phyloP scores from a whole-genome alignment of 179 eudicot species.

The Camellia oleifera region DNA sequence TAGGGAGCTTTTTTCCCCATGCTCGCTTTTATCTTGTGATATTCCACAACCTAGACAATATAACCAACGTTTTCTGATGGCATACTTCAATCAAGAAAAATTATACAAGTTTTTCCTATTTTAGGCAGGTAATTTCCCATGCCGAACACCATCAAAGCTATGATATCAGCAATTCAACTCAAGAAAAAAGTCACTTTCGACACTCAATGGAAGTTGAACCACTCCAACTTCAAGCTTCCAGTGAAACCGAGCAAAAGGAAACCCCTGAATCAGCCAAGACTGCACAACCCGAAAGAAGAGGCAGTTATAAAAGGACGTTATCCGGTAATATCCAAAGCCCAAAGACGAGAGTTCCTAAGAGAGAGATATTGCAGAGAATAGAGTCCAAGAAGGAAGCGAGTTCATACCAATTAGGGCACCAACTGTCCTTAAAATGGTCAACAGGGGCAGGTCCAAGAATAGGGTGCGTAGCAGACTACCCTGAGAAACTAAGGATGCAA shows the following conservation, averaged over 20 bases:
- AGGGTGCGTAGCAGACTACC: slow-evolving; percentile 18
- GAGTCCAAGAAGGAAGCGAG: slow-evolving; percentile 24
- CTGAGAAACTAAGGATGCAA: slow-evolving; percentile 18
- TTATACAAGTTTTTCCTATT: not conserved
- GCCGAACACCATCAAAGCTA: slow-evolving; percentile 24
- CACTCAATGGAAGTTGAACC: slow-evolving; percentile 11
- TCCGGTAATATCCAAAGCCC: slow-evolving; percentile 29
- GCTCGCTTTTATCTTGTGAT: not conserved
- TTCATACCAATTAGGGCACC: slow-evolving; percentile 21
- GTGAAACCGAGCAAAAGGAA: slow-evolving; percentile 10
- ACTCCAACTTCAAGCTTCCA: not conserved
- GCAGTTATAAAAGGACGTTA: slow-evolving; percentile 30
- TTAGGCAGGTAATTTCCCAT: slow-evolving; percentile 1
- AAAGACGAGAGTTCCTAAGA: slow-evolving; percentile 11
- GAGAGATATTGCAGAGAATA: slow-evolving; percentile 18
- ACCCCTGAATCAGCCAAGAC: slow-evolving; percentile 7
- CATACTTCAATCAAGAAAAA: slow-evolving; percentile 7
- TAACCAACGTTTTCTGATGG: not conserved
- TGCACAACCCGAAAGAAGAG: slow-evolving; percentile 17
- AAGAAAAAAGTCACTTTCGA: not conserved
- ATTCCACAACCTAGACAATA: not conserved
- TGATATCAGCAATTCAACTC: slow-evolving; percentile 24
- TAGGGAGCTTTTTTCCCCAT: not conserved
- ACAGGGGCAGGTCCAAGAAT: slow-evolving; percentile 23
- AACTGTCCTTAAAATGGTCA: slow-evolving; percentile 18